A percentile compares a stretch with the other conserved stretches of the same genome.
Conservation (phyloP, 306 rosid genomes). For the Acacia acuminata region DNA sequence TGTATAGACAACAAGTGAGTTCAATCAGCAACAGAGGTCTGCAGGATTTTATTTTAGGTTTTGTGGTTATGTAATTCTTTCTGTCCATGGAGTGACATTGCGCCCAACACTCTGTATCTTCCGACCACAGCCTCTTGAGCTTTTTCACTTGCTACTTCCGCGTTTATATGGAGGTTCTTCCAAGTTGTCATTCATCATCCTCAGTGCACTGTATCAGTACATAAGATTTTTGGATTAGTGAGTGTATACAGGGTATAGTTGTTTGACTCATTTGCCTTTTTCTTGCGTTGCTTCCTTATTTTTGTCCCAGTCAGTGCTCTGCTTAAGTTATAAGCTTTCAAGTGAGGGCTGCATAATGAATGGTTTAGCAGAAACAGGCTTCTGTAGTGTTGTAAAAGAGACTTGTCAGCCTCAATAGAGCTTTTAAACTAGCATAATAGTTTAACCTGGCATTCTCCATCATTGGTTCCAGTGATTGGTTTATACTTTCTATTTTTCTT, state of each 20-base stretch:
- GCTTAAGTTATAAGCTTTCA: constrained; percentile 12
- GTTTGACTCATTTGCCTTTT: constrained; percentile 37
- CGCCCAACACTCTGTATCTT: constrained; percentile 46
- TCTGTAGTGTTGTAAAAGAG: constrained; percentile 41
- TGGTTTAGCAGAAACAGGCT: constrained; percentile 39
- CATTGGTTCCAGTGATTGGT: neutral
- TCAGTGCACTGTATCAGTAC: constrained; percentile 60
- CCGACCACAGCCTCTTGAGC: constrained; percentile 45
- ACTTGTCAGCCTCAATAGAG: constrained; percentile 28
- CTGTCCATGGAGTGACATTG: constrained; percentile 49
- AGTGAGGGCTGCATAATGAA: constrained; percentile 43
- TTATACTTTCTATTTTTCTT: neutral
- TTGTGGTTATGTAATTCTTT: constrained; percentile 68
- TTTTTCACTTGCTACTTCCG: constrained; percentile 38
- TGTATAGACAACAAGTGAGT: constrained; percentile 48
- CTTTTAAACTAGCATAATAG: neutral
- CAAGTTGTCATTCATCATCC: constrained; percentile 52
- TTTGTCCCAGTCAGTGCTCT: constrained; percentile 32
- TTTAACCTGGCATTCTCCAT: neutral
- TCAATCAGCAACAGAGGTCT: constrained; percentile 39
- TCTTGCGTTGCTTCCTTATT: constrained; percentile 41
- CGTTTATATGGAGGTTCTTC: constrained; percentile 45
- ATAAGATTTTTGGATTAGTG: constrained; percentile 70
- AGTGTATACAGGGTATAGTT: constrained; percentile 74
- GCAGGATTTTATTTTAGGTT: constrained; percentile 50